These are phyloP conservation scores for Paramecium tetraurelia DNA, from an alignment of 73 alveolate genomes.

Conservation along the genomic window DNA sequence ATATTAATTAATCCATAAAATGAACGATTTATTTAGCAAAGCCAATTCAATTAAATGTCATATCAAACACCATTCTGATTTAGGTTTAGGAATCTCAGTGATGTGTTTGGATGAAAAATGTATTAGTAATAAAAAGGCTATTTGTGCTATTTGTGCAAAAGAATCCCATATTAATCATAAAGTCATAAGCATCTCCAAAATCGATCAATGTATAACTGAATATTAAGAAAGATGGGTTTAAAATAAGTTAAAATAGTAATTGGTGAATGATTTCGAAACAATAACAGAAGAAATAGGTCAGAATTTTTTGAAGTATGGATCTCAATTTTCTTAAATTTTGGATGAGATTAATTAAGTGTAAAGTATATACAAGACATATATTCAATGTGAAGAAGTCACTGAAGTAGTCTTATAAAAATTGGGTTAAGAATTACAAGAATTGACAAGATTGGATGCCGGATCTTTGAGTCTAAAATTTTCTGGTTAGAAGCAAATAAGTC, in stretches of 20 bases:
- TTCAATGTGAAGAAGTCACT: background rate
- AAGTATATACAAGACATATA: background rate
- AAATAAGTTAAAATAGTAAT: background rate
- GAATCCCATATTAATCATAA: constrained; percentile 13
- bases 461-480: background rate
- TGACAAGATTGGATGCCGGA: constrained; percentile 1
- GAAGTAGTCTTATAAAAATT: background rate
- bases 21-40: constrained; percentile 13
- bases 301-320: background rate
- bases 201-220: background rate
- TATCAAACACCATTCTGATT: background rate
- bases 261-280: background rate
- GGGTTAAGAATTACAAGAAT: background rate
- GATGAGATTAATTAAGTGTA: background rate
- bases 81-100: background rate
- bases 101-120: constrained; percentile 11
- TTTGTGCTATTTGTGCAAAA: constrained; percentile 15
- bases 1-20: background rate
- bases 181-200: background rate
- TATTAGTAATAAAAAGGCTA: background rate
- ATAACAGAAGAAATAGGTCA: background rate
- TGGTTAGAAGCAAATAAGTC: background rate
- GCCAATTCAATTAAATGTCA: constrained; percentile 1
- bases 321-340: background rate
- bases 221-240: constrained; percentile 1